These are phyloP conservation scores for Tulasnella sp. DNA, from an alignment of 768 basidiomycete genomes.

Conservation along the genomic window DNA sequence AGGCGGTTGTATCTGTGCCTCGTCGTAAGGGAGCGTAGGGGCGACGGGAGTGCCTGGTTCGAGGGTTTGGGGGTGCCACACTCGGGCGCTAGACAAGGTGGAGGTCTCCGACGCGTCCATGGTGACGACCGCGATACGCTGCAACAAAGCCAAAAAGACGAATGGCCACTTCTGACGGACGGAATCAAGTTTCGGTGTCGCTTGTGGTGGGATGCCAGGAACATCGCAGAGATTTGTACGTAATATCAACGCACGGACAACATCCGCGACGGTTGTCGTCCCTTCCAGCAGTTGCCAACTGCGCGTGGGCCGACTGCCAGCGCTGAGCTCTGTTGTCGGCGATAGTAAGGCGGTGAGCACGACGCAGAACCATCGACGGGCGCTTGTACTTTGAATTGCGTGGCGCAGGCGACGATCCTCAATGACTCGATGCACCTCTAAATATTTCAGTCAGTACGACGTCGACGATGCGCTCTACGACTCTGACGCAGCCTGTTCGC, in stretches of 20 bases:
- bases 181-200: background rate
- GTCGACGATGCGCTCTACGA: background rate
- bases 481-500: background rate
- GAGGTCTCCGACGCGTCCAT: background rate
- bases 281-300: too few relatives aligned
- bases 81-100: background rate
- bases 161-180: background rate
- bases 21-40: background rate
- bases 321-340: too few relatives aligned
- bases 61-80: background rate
- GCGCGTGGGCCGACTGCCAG: too few relatives aligned
- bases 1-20: too few relatives aligned
- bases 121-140: background rate
- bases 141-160: background rate
- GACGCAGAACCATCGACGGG: too few relatives aligned
- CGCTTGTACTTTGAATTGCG: background rate
- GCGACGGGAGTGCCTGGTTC: background rate
- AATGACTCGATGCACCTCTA: too few relatives aligned
- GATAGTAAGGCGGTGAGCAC: too few relatives aligned
- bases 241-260: background rate
- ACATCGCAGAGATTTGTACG: background rate
- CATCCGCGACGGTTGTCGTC: background rate
- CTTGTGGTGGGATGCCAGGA: background rate
- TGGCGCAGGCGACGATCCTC: background rate
- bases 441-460: background rate